A percentile compares a stretch with the other conserved stretches of the same genome.
Evolutionary conservation across 495 filamentous ascomycete species (phyloP).

Genomic region (Aspergillus cavernicola): DNA sequence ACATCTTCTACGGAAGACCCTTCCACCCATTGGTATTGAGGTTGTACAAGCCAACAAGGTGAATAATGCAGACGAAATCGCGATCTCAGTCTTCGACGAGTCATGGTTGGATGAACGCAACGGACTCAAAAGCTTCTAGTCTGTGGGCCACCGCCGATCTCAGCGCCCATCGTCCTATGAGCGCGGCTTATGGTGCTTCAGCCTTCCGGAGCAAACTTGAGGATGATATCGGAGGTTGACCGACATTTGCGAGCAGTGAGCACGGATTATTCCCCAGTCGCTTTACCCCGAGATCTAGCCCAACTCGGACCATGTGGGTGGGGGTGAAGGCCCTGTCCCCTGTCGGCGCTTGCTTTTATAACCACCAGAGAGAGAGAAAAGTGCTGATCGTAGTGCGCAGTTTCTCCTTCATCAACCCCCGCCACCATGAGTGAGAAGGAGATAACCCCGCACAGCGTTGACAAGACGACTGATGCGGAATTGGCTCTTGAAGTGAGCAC

Average conservation of each 20-base stretch:
- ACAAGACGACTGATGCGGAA: constrained; percentile 8
- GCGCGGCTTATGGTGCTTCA: background rate
- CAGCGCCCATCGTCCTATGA: background rate
- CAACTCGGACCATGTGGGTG: constrained; percentile 12
- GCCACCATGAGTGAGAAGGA: constrained; percentile 13
- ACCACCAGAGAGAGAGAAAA: constrained; percentile 1
- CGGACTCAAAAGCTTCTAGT: background rate
- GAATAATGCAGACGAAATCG: background rate
- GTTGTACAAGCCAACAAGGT: background rate
- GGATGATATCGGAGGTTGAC: constrained; percentile 15
- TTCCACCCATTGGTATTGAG: background rate
- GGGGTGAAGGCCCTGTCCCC: background rate
- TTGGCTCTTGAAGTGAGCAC: constrained; percentile 7
- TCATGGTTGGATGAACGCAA: background rate
- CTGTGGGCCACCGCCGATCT: constrained; percentile 2
- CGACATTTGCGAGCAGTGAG: constrained; percentile 9
- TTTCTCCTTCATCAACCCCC: background rate
- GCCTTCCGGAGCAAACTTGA: background rate
- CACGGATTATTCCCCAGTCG: background rate
- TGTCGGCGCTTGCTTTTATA: background rate
- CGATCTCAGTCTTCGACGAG: background rate
- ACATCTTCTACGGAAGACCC: too few relatives aligned
- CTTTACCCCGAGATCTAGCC: constrained; percentile 9
- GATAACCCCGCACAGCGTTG: background rate
- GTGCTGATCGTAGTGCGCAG: background rate